Evolutionary conservation across 352 stramenopile species (phyloP), one percentile per base, ranked within the genome.

Genomic region (Pilasporangium apinafurcum): DNA sequence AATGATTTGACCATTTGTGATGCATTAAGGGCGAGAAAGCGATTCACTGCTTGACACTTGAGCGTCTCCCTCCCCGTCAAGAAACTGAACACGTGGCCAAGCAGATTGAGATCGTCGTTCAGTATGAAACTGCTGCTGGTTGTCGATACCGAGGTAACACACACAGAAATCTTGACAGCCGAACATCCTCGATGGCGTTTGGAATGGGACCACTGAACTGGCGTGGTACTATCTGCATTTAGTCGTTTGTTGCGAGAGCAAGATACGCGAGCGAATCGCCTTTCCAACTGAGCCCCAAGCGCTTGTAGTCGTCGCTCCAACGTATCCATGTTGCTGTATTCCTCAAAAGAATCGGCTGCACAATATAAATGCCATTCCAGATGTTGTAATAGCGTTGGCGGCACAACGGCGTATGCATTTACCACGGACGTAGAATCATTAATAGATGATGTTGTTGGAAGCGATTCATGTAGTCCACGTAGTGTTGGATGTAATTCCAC

Each of bases 321-420:
- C 9, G 69, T 83, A 28, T 61, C 63, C 16, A 66, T 52, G 59
- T 83, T 77, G 33, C 72, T 44, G 40, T 87, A 90, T 48, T 90
- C 78, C 37, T 60, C 42, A 10, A 86, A 46, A 12, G 78, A 90
- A 16, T 69, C 55, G 0, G 78, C 78, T 8, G 68, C 70, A 28
- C 83, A 62, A 58, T 83, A 90, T 18, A 90, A 51, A 65, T 84
- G 82, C 61, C 77, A 80, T 49, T 90, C 78, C 44, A 90, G 72
- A 0, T 75, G 69, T 42, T 83, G 78, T 41, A 87, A n/a, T n/a
- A n/a, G n/a, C n/a, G n/a, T n/a, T n/a, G n/a, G n/a, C n/a, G n/a
- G n/a, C n/a, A n/a, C n/a, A n/a, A n/a, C n/a, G n/a, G n/a, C n/a
- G n/a, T n/a, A n/a, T n/a, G n/a, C n/a, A n/a, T n/a, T n/a, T n/a